phyloP scores from a whole-genome alignment of 805 yeast species.

The Zygosaccharomyces gambellarensis region DNA sequence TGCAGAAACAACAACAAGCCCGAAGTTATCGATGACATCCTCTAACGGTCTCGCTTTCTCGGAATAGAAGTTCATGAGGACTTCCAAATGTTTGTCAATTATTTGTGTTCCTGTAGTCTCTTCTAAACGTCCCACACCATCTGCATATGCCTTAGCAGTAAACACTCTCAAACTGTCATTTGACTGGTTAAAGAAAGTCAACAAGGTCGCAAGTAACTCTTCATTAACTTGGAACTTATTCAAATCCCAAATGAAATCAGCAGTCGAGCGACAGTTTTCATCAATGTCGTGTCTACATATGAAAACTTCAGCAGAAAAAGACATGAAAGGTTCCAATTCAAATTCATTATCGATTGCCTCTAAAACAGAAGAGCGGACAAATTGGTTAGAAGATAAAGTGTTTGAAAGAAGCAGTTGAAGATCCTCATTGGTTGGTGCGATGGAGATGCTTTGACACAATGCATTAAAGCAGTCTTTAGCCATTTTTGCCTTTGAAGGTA shows the following conservation, averaged over 20 bases:
- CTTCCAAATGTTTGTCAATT: constrained; percentile 37
- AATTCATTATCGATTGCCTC: constrained; percentile 86
- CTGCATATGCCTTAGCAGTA: constrained; percentile 59
- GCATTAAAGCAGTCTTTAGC: constrained; percentile 81
- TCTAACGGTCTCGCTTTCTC: constrained; percentile 66
- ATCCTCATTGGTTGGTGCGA: constrained; percentile 54
- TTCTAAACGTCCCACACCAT: constrained; percentile 46
- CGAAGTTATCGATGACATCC: constrained; percentile 74
- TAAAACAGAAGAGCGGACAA: constrained; percentile 73
- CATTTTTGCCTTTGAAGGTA: constrained; percentile 73
- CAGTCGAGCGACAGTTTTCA: constrained; percentile 54
- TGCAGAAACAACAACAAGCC: constrained; percentile 62
- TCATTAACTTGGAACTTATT: constrained; percentile 42
- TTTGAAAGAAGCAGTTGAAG: constrained; percentile 52
- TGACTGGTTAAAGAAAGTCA: constrained; percentile 47
- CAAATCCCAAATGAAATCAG: constrained; percentile 82
- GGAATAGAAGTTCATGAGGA: constrained; percentile 52
- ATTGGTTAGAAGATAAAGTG: constrained; percentile 54
- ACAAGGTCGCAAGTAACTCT: constrained; percentile 41
- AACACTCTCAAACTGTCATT: constrained; percentile 71
- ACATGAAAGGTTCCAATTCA: constrained; percentile 39
- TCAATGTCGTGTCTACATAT: constrained; percentile 74
- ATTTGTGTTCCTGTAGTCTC: constrained; percentile 24
- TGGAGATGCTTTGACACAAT: constrained; percentile 69
- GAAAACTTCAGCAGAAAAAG: constrained; percentile 66